A percentile compares a stretch with the other conserved stretches of the same genome.
These are phyloP conservation scores for Corrigiola litoralis DNA, from an alignment of 179 eudicot genomes.

Conservation along the genomic window DNA sequence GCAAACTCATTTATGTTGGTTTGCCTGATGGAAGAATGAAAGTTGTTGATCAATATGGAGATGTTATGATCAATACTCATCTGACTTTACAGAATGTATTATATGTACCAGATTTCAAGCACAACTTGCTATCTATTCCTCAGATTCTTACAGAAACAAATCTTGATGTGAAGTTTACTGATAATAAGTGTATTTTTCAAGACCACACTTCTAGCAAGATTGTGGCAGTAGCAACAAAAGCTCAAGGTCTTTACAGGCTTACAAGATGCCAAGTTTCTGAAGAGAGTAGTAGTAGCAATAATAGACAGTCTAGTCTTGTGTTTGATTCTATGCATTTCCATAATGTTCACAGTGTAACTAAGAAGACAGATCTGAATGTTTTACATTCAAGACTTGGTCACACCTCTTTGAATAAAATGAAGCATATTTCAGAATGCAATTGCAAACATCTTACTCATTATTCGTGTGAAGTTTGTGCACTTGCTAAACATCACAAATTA, in stretches of 20 bases:
- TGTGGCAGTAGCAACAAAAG: not conserved
- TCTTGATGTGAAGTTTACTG: not conserved
- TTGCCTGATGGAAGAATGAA: not conserved
- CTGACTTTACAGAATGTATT: not conserved
- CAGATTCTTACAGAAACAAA: not conserved
- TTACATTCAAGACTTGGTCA: slow-evolving; percentile 4
- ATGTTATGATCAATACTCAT: not conserved
- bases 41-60: not conserved
- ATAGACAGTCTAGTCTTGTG: no score
- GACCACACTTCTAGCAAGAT: not conserved
- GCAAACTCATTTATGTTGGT: not conserved
- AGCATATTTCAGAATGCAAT: not conserved
- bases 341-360: no score
- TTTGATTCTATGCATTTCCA: no score
- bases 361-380: no score
- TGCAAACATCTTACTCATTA: not conserved
- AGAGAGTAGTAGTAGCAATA: no score
- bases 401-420: not conserved
- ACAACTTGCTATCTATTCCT: not conserved
- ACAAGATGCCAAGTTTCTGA: no score
- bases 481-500: not conserved
- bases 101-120: not conserved
- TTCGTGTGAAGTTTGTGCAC: not conserved
- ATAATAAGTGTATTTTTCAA: not conserved
- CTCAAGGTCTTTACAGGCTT: not conserved